These are phyloP conservation scores for Debaryomyces prosopidis DNA, from an alignment of 805 yeast genomes.

Conservation along the genomic window DNA sequence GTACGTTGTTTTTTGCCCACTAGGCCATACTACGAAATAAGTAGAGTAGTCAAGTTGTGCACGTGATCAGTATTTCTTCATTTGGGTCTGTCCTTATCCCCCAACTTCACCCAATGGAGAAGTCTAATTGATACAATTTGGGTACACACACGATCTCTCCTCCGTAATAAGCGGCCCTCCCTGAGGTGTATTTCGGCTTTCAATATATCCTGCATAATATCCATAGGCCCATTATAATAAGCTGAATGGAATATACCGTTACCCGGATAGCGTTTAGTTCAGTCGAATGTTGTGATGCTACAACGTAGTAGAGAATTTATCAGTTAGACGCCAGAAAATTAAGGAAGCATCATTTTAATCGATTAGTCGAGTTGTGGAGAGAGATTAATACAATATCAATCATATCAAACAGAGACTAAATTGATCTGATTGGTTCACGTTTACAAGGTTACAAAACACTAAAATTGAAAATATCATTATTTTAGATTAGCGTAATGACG, in stretches of 20 bases:
- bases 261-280: slow-evolving; percentile 2
- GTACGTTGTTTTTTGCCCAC: no score
- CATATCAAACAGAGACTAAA: background rate
- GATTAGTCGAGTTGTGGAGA: background rate
- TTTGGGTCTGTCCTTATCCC: no score
- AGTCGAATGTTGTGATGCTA: slow-evolving; percentile 10
- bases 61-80: no score
- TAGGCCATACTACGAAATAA: no score
- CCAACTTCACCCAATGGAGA: no score
- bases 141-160: no score
- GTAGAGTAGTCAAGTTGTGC: no score
- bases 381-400: background rate
- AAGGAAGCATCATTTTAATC: background rate
- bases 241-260: background rate
- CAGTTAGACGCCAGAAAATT: background rate
- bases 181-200: no score
- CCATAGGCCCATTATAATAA: background rate
- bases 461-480: background rate
- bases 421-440: background rate
- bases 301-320: slow-evolving; percentile 1
- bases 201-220: background rate
- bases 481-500: slow-evolving; percentile 24
- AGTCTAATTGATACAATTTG: no score
- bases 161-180: no score
- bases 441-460: background rate